These are phyloP conservation scores for Colletotrichum cordylinicola DNA, from an alignment of 2,329 filamentous ascomycete genomes.

Conservation along the genomic window DNA sequence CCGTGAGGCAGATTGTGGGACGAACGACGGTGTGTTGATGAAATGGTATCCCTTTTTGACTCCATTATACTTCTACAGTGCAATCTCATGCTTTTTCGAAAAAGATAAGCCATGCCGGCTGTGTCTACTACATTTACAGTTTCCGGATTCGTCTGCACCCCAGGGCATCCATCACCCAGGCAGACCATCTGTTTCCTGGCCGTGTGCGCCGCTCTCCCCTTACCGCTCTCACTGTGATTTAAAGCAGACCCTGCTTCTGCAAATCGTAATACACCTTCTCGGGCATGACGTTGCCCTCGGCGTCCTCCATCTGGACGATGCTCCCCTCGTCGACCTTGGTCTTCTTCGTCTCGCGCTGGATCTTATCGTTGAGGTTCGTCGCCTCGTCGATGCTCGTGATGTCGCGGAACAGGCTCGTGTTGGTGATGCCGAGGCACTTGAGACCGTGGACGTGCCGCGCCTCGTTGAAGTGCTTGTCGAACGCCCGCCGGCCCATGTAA, in stretches of 20 bases:
- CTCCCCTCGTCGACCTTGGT: constrained; percentile 78
- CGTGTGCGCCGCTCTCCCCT: not conserved
- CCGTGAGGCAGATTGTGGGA: not conserved
- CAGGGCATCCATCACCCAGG: not conserved
- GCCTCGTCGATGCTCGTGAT: constrained; percentile 94
- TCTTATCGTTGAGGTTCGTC: constrained; percentile 88
- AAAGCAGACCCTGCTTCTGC: constrained; percentile 88
- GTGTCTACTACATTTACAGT: not conserved
- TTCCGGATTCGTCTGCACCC: not conserved
- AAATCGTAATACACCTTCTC: constrained; percentile 98
- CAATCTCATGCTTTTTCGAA: not conserved
- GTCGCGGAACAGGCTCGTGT: constrained; percentile 89
- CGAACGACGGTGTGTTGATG: not conserved
- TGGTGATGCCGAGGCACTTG: constrained; percentile 92
- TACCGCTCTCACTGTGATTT: constrained; percentile 26
- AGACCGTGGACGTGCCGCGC: constrained; percentile 90
- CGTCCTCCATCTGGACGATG: constrained; percentile 98
- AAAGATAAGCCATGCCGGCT: not conserved
- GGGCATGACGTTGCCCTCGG: constrained; percentile 97
- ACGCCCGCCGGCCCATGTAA: constrained; percentile 96
- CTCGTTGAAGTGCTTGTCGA: constrained; percentile 99
- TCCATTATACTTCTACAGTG: not conserved
- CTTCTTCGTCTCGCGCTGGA: constrained; percentile 84
- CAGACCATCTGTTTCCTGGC: not conserved
- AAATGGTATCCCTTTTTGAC: not conserved